Evolutionary conservation across 1,284 basidiomycete genomes (phyloP).

Genomic region (Schizopora paradoxa): DNA sequence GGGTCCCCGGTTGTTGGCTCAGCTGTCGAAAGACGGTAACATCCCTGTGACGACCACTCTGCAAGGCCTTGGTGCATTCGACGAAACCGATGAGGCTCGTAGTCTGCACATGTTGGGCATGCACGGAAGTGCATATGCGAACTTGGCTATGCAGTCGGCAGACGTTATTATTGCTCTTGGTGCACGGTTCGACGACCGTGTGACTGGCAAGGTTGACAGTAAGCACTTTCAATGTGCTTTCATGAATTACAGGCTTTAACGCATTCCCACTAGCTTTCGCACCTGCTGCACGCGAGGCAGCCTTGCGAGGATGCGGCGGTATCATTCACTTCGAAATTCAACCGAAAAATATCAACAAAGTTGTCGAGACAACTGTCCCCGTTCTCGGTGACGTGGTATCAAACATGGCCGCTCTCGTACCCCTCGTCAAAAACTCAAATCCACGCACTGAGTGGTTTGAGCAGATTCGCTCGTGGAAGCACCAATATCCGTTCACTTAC

Average conservation of each 20-base stretch:
- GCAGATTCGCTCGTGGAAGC: conserved; percentile 84
- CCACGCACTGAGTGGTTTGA: conserved; percentile 78
- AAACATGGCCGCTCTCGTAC: conserved; percentile 79
- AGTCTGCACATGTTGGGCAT: conserved; percentile 98
- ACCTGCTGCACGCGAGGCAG: conserved; percentile 85
- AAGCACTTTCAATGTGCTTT: conserved; percentile 19
- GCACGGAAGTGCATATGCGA: conserved; percentile 98
- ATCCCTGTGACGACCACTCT: conserved; percentile 97
- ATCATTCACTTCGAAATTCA: conserved; percentile 99
- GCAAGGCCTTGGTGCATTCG: conserved; percentile 92
- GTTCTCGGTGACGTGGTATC: conserved; percentile 90
- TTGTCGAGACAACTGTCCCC: conserved; percentile 91
- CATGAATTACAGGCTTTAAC: too few relatives aligned
- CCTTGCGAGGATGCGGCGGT: conserved; percentile 82
- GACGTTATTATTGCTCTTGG: conserved; percentile 98
- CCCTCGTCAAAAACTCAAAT: conserved; percentile 56
- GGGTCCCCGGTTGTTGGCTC: conserved; percentile 80
- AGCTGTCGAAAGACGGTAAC: conserved; percentile 81
- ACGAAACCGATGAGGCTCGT: conserved; percentile 82
- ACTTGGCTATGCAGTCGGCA: conserved; percentile 95
- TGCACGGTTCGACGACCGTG: conserved; percentile 95
- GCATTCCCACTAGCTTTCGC: conserved; percentile 68
- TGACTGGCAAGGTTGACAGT: conserved; percentile 86
- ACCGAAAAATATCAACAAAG: conserved; percentile 99
- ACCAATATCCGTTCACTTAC: conserved; percentile 87